Percentiles rank a stretch among this genome's conserved stretches.
Evolutionary conservation across 805 yeast species (phyloP).

Genomic region (Metschnikowia cerradonensis): DNA sequence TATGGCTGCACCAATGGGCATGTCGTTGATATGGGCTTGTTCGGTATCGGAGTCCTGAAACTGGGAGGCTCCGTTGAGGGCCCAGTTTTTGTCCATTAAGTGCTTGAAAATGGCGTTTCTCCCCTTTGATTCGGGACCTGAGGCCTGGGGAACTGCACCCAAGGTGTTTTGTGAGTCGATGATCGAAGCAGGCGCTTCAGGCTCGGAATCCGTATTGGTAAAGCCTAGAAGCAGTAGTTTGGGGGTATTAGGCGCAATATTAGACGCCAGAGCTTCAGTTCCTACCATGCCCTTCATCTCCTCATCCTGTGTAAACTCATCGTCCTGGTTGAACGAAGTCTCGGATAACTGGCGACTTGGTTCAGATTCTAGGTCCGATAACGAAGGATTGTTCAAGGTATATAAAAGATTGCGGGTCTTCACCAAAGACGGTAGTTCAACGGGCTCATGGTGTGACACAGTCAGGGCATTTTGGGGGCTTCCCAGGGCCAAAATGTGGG

Average conservation of each 20-base stretch:
- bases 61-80: background rate
- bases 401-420: constrained; percentile 30
- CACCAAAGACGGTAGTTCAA: constrained; percentile 4
- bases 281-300: background rate
- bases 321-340: constrained; percentile 12
- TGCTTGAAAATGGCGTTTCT: background rate
- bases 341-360: constrained; percentile 10
- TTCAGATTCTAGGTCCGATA: constrained; percentile 32
- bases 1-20: constrained; percentile 1
- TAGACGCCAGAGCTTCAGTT: background rate
- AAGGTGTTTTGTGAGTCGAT: background rate
- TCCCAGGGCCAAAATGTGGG: background rate
- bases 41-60: constrained; percentile 1
- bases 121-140: too few relatives aligned
- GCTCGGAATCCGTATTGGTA: background rate
- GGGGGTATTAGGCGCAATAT: background rate
- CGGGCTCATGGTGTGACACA: background rate
- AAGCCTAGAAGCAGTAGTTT: background rate
- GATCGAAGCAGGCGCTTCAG: background rate
- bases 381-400: constrained; percentile 34
- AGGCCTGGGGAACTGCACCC: background rate
- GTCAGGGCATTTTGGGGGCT: background rate
- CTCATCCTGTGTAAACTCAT: constrained; percentile 6
- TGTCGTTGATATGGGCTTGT: background rate
- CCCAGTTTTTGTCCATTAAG: background rate